Evolutionary conservation across 352 stramenopile genomes (phyloP).

Genomic region (Globisporangium cylindrosporum): DNA sequence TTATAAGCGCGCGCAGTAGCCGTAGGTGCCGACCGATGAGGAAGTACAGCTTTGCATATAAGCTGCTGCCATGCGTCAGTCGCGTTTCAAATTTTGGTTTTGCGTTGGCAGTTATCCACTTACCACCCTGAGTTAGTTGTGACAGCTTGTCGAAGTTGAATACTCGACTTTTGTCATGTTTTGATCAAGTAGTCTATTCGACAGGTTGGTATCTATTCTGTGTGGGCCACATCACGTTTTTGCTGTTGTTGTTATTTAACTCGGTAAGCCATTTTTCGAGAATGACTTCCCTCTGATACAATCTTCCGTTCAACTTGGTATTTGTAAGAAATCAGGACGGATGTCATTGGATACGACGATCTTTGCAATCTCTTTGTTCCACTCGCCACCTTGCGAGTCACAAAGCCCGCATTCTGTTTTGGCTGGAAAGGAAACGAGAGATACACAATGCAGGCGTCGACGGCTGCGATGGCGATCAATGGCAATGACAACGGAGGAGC

Average conservation of each 20-base stretch:
- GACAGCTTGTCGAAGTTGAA: too few relatives aligned
- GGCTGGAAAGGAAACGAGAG: constrained; percentile 9
- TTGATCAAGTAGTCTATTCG: background rate
- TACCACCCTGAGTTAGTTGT: too few relatives aligned
- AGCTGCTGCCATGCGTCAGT: too few relatives aligned
- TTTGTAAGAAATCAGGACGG: background rate
- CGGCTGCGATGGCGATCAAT: background rate
- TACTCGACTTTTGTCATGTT: too few relatives aligned
- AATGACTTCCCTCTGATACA: background rate
- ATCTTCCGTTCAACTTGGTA: background rate
- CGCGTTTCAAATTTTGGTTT: too few relatives aligned
- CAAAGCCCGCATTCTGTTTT: constrained; percentile 9
- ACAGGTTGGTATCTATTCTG: background rate
- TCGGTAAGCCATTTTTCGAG: background rate
- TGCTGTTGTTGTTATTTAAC: too few relatives aligned
- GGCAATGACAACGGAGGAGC: background rate
- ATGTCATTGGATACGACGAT: constrained; percentile 3
- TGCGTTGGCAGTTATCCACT: too few relatives aligned
- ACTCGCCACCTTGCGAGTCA: background rate
- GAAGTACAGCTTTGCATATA: too few relatives aligned
- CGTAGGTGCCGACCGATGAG: too few relatives aligned
- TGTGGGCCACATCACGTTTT: background rate
- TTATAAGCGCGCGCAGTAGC: too few relatives aligned
- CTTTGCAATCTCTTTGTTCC: background rate
- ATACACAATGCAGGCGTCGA: constrained; percentile 12